Evolutionary conservation across 306 rosid species (phyloP), one percentile per base, ranked within the genome.

Genomic region (Inga leiocalycina): DNA sequence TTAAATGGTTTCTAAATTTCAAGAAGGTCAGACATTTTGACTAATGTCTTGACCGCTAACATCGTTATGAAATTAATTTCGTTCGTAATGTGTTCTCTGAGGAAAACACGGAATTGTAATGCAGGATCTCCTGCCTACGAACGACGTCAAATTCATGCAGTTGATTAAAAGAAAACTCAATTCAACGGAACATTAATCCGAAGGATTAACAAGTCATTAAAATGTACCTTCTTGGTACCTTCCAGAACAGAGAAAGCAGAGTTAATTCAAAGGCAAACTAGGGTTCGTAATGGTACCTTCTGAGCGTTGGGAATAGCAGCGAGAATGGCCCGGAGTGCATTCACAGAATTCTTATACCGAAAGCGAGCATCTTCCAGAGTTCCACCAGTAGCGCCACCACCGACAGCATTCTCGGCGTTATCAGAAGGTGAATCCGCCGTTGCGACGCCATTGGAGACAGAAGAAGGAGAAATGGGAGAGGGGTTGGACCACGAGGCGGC

Each of bases 401-500:
- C 79, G 7, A 84, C 86, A 11, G 74, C 49, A 4, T 74, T 71
- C 30, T 94, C 94, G 0, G 66, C 75, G 39, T 22, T 85, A 20
- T 93, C 97, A 16, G 97, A 91, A 61, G 78, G 39, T 30, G 97
- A 85, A 9, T 94, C 98, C 4, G 87, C 92, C 24, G 45, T 83
- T 4, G 62, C 74, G 80, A 80, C 81, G 44, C 90, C 57, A 15
- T 82, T 71, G 19, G 87, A 57, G 22, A 64, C 69, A 1, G 88
- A 2, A 10, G 85, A 45, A 11, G 43, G 62, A 44, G 90, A 27
- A 6, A 89, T 51, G 39, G 88, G 48, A 59, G 89, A 78, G 79
- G 94, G 43, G 43, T 95, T 88, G 77, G 94, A 86, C 97, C 99
- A 97, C 46, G 92, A 84, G 11, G 89, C 56, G n/a, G 98, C 97